These are phyloP conservation scores for Plasmodium malariae DNA, from an alignment of 169 alveolate species.

Conservation along the genomic window DNA sequence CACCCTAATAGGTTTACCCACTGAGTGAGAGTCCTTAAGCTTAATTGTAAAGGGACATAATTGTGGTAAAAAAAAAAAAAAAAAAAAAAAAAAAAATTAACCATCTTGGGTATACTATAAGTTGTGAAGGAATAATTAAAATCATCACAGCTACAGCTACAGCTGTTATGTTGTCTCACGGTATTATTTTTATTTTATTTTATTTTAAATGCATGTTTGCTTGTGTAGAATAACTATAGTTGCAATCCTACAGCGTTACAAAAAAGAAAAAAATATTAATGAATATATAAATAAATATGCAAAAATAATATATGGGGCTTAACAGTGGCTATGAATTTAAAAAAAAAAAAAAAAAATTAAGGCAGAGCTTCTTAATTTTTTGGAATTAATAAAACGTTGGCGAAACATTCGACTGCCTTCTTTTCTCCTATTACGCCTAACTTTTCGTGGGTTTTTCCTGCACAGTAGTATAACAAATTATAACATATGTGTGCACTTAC, in stretches of 20 bases:
- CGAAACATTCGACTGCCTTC: constrained; percentile 82
- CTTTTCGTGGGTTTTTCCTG: constrained; percentile 77
- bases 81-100: not conserved
- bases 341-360: not conserved
- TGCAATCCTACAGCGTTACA: no score
- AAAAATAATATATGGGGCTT: not conserved
- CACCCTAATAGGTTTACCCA: not conserved
- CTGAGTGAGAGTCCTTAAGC: not conserved
- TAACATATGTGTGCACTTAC: not conserved
- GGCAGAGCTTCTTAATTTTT: constrained; percentile 1
- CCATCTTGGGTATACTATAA: no score
- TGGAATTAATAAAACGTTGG: constrained; percentile 76
- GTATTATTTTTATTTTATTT: no score
- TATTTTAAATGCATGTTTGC: no score
- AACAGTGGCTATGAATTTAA: not conserved
- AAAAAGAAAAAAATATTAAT: no score
- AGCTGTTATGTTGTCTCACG: no score
- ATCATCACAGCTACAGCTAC: no score
- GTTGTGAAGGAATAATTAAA: no score
- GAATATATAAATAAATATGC: not conserved
- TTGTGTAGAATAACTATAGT: no score
- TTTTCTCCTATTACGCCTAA: constrained; percentile 79
- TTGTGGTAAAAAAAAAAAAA: not conserved
- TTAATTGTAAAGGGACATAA: not conserved
- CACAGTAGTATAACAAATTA: no score